Conservation (phyloP, 176 grass and related monocot genomes). For the Coix lacrymajobi region DNA sequence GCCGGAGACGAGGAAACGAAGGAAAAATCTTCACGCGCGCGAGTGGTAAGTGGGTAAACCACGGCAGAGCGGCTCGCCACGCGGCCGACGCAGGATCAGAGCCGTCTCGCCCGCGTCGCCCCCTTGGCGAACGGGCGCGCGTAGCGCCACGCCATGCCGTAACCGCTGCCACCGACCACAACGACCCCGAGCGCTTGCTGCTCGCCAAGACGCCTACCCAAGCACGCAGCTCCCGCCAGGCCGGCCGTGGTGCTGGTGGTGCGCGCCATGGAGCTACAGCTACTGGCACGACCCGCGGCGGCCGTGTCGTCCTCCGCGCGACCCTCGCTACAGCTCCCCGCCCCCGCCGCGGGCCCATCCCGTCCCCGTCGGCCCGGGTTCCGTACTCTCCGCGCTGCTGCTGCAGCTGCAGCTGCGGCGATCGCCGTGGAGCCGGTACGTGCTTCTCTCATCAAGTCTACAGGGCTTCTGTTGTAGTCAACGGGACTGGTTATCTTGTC, state of each 20-base stretch:
- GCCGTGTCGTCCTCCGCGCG: slow-evolving; percentile 6
- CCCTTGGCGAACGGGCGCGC: not conserved
- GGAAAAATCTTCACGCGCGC: not conserved
- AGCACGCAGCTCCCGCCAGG: not conserved
- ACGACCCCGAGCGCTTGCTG: too few species aligned
- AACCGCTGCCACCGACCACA: slow-evolving; percentile 9
- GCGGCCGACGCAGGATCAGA: not conserved
- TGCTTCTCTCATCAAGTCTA: not conserved
- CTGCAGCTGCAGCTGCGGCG: not conserved
- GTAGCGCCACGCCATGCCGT: slow-evolving; percentile 36
- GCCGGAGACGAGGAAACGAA: not conserved
- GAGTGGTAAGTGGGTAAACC: not conserved
- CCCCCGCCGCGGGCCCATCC: not conserved
- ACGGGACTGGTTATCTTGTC: not conserved
- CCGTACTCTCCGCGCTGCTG: slow-evolving; percentile 10
- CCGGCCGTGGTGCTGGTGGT: not conserved
- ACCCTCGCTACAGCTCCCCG: not conserved
- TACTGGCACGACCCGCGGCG: slow-evolving; percentile 4
- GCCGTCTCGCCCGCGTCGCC: not conserved
- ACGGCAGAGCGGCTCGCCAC: not conserved
- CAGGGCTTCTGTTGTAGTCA: not conserved
- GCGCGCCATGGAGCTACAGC: slow-evolving; percentile 32
- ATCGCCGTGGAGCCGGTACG: slow-evolving; percentile 48
- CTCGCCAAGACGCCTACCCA: not conserved
- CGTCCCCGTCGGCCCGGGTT: not conserved